A percentile compares a stretch with the other conserved stretches of the same genome.
Conservation (phyloP, 2,329 filamentous ascomycete species). For the Seiridium cupressi region DNA sequence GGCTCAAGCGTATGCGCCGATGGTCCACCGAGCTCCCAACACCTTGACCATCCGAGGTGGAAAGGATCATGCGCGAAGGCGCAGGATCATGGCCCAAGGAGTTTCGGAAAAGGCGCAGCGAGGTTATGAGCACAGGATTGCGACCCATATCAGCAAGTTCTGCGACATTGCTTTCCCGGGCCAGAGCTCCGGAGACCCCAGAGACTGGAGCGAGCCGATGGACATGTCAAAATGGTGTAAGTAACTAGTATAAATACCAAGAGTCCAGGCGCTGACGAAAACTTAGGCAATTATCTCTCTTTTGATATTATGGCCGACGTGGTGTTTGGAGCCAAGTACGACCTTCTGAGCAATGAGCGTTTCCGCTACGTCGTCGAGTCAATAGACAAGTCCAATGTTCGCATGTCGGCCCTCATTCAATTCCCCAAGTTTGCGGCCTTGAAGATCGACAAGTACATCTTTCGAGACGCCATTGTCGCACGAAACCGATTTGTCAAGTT, state of each 20-base stretch:
- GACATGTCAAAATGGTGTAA: constrained; percentile 11
- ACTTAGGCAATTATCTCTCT: constrained; percentile 9
- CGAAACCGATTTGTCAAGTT: constrained; percentile 11
- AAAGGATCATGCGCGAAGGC: constrained; percentile 8
- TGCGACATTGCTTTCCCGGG: constrained; percentile 2
- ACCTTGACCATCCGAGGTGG: constrained; percentile 9
- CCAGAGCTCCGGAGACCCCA: background rate
- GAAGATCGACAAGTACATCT: constrained; percentile 9
- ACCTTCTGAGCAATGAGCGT: constrained; percentile 4
- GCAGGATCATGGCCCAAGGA: constrained; percentile 9
- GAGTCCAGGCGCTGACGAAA: background rate
- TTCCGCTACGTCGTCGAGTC: constrained; percentile 8
- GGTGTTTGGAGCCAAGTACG: constrained; percentile 9
- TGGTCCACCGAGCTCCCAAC: constrained; percentile 8
- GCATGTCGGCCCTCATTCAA: constrained; percentile 9
- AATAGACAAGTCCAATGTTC: constrained; percentile 12
- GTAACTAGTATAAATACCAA: background rate
- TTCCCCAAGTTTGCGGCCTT: constrained; percentile 1
- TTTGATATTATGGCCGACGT: constrained; percentile 13
- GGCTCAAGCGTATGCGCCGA: background rate
- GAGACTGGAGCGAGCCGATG: constrained; percentile 3
- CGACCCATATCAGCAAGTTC: constrained; percentile 9
- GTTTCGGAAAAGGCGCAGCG: constrained; percentile 7
- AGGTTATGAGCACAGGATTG: constrained; percentile 7
- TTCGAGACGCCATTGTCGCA: constrained; percentile 4